Base-by-base conservation (phyloP, 2,329 filamentous ascomycete species). In the Diaporthe citriasiana region DNA sequence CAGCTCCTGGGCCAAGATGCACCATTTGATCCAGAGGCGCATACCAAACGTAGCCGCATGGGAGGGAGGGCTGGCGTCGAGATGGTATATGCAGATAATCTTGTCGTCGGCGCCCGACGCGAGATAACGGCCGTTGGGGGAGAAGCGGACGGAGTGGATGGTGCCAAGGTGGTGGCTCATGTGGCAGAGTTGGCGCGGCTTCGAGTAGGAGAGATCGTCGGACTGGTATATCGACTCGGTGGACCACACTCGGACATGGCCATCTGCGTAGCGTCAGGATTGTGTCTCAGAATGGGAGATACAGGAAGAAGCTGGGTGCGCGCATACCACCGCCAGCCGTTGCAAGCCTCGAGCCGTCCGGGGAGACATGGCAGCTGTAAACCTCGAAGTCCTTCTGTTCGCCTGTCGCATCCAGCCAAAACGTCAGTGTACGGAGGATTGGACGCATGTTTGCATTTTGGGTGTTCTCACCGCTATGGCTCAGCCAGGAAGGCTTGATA, bases 301-400 rank as follows among this genome's bases (percentile, higher is more conserved):
- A 10, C 1, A 55, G 59, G 25, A 42, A 30, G 42, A 5, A 27
- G 22, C 30, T 42, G 35, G 35, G 72, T 15, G 71, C 19, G 57
- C n/a, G 42, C 91, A 83, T 86, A 95, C 93, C 93, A 89, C 97
- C 96, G 79, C 95, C 97, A 76, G 96, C 97, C 27, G 97, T 98
- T 65, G 96, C 97, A 73, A 99, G 89, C 77, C 97, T 92, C 81
- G 92, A 93, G 78, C 96, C 97, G 85, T 99, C 97, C 19, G 97
- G 94, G 38, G 97, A 99, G 77, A 99, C 92, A 87, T 98, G 94
- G 83, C 96, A 98, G 85, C 95, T 98, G 87, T 98, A 99, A 78
- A 98, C 96, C 85, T 99, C 97, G 82, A 97, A 97, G 82, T 98
- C 95, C 82, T 98, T 98, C 83, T 97, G 94, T 87, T 99, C 97